Percentiles rank a stretch among this genome's conserved stretches.
Conservation (phyloP, 2,329 filamentous ascomycete genomes). For the Trichophaea hybrida region DNA sequence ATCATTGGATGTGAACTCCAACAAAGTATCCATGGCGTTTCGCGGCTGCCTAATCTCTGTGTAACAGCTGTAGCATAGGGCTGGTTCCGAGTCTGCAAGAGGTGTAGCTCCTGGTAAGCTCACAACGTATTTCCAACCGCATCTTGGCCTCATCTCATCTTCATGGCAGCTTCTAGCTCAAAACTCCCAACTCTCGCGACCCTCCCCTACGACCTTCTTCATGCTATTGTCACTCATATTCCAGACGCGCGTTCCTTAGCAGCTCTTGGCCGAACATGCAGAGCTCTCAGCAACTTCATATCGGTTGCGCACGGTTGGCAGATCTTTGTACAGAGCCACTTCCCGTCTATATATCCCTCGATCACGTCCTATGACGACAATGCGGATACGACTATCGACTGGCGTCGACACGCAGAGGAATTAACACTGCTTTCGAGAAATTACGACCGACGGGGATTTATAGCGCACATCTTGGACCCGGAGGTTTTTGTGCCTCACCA, state of each 20-base stretch:
- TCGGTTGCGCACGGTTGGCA: slow-evolving; percentile 38
- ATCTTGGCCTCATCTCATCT: no score
- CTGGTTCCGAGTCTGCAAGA: no score
- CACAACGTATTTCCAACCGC: no score
- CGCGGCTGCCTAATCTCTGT: no score
- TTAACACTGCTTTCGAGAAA: slow-evolving; percentile 17
- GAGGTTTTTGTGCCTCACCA: slow-evolving; percentile 5
- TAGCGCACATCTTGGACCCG: slow-evolving; percentile 10
- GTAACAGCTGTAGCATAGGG: no score
- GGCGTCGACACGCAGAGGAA: slow-evolving; percentile 33
- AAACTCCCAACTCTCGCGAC: slow-evolving; percentile 5
- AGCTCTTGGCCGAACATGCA: slow-evolving; percentile 36
- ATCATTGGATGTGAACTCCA: no score
- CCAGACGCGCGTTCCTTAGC: slow-evolving; percentile 35
- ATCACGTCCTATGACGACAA: slow-evolving; percentile 39
- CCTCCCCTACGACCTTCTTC: slow-evolving; percentile 17
- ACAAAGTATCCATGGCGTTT: no score
- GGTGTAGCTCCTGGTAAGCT: no score
- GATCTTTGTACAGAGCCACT: slow-evolving; percentile 37
- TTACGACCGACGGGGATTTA: slow-evolving; percentile 12
- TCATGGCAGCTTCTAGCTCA: no score
- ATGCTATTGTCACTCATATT: slow-evolving; percentile 26
- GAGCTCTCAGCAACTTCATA: slow-evolving; percentile 35
- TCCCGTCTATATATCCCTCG: slow-evolving; percentile 35
- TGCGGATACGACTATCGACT: slow-evolving; percentile 42